Percentiles rank a stretch among this genome's conserved stretches.
Conservation (phyloP, 805 yeast genomes). For the Debaryomyces prosopidis region DNA sequence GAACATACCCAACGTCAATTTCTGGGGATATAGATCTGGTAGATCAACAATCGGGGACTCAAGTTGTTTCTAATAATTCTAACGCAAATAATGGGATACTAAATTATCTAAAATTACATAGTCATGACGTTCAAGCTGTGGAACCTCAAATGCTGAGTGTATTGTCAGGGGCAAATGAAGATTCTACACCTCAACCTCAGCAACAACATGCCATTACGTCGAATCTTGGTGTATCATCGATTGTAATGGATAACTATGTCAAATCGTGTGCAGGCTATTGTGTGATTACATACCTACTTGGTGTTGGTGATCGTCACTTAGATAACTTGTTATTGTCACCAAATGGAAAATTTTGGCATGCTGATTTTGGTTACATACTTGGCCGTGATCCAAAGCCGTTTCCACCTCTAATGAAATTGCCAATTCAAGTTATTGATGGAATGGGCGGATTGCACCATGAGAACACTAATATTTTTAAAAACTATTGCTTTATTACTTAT, state of each 20-base stretch:
- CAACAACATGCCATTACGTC: slow-evolving; percentile 35
- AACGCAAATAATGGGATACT: slow-evolving; percentile 65
- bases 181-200: slow-evolving; percentile 7
- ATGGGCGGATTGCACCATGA: slow-evolving; percentile 93
- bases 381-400: slow-evolving; percentile 99
- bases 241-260: slow-evolving; percentile 90
- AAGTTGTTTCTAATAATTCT: slow-evolving; percentile 2
- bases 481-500: slow-evolving; percentile 92
- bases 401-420: slow-evolving; percentile 97
- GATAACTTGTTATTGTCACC: slow-evolving; percentile 83
- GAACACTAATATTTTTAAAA: slow-evolving; percentile 82
- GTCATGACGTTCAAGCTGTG: slow-evolving; percentile 24
- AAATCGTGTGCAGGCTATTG: slow-evolving; percentile 97
- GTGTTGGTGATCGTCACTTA: slow-evolving; percentile 96
- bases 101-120: slow-evolving; percentile 65
- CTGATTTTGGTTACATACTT: slow-evolving; percentile 93
- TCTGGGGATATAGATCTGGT: slow-evolving; percentile 1
- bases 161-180: slow-evolving; percentile 6
- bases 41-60: slow-evolving; percentile 4
- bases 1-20: slow-evolving; percentile 18
- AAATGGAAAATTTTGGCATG: slow-evolving; percentile 90
- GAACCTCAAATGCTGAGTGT: slow-evolving; percentile 29
- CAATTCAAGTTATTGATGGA: slow-evolving; percentile 95
- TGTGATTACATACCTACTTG: slow-evolving; percentile 89
- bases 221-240: slow-evolving; percentile 51